These are phyloP conservation scores for Colletotrichum tabaci DNA, from an alignment of 2,329 filamentous ascomycete species.

Conservation along the genomic window DNA sequence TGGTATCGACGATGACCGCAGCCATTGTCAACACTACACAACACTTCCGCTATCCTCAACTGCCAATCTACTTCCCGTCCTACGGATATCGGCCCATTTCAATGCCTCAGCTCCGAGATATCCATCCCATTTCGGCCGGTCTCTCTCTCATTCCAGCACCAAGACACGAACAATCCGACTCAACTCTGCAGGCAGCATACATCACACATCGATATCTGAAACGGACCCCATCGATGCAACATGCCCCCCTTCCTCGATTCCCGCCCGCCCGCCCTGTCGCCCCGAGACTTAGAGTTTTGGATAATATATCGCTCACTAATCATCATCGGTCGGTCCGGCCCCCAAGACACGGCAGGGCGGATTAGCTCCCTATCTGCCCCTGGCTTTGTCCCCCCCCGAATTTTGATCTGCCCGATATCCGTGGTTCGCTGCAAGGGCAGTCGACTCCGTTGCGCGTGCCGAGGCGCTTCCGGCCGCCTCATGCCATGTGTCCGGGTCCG, in stretches of 20 bases:
- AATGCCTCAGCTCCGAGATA: conserved; percentile 24
- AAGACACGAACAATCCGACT: neutral
- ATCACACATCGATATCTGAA: conserved; percentile 22
- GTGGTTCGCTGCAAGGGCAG: conserved; percentile 33
- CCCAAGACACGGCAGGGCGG: conserved; percentile 22
- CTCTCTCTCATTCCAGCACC: neutral
- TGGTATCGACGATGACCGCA: neutral
- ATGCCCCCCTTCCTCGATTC: conserved; percentile 7
- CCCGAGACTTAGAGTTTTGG: conserved; percentile 30
- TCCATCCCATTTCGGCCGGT: conserved; percentile 1
- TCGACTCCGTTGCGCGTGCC: conserved; percentile 31
- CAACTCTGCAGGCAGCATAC: neutral
- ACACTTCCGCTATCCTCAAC: neutral
- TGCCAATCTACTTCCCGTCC: neutral
- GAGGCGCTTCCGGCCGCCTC: conserved; percentile 24
- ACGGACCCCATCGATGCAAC: conserved; percentile 28
- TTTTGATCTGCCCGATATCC: conserved; percentile 26
- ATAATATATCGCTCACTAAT: conserved; percentile 22
- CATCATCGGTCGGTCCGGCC: conserved; percentile 40
- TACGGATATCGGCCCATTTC: conserved; percentile 5
- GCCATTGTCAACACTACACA: neutral
- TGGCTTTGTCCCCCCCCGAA: conserved; percentile 16
- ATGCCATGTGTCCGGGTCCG: conserved; percentile 25
- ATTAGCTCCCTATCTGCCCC: conserved; percentile 22
- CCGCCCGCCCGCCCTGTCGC: neutral